These are phyloP conservation scores for Penicillium frequentans DNA, from an alignment of 2,329 filamentous ascomycete genomes.

Conservation along the genomic window DNA sequence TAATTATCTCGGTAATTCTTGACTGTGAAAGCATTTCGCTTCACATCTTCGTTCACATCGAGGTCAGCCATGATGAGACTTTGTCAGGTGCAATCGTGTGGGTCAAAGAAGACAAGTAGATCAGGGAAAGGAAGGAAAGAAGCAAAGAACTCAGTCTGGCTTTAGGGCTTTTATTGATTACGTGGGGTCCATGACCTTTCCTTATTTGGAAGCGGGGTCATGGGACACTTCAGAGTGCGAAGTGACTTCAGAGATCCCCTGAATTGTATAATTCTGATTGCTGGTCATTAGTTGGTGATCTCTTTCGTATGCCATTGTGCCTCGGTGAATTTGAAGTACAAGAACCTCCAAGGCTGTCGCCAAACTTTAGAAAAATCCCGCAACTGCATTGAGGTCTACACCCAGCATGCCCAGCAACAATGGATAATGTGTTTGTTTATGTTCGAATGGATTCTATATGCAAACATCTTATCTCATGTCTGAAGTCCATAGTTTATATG, in stretches of 20 bases:
- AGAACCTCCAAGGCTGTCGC: too few relatives aligned
- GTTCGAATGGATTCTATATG: not conserved
- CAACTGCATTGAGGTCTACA: too few relatives aligned
- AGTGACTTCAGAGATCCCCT: not conserved
- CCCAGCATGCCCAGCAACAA: not conserved
- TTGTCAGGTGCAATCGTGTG: not conserved
- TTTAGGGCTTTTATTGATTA: not conserved
- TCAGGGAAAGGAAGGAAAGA: not conserved
- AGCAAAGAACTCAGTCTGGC: not conserved
- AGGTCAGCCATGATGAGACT: not conserved
- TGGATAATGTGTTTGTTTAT: too few relatives aligned
- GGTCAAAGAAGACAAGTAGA: not conserved
- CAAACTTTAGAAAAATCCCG: too few relatives aligned
- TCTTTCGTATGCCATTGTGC: too few relatives aligned
- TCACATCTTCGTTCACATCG: constrained; percentile 5
- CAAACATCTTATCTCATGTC: not conserved
- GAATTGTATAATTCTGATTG: too few relatives aligned
- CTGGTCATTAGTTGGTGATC: too few relatives aligned
- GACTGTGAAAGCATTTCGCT: constrained; percentile 31
- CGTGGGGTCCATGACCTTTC: not conserved
- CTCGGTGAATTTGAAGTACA: too few relatives aligned
- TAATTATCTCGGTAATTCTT: constrained; percentile 39
- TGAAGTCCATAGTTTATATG: not conserved
- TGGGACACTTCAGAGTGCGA: not conserved
- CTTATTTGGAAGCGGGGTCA: not conserved